Conservation (phyloP, 2,329 filamentous ascomycete genomes). For the Colletotrichum tofieldiae region DNA sequence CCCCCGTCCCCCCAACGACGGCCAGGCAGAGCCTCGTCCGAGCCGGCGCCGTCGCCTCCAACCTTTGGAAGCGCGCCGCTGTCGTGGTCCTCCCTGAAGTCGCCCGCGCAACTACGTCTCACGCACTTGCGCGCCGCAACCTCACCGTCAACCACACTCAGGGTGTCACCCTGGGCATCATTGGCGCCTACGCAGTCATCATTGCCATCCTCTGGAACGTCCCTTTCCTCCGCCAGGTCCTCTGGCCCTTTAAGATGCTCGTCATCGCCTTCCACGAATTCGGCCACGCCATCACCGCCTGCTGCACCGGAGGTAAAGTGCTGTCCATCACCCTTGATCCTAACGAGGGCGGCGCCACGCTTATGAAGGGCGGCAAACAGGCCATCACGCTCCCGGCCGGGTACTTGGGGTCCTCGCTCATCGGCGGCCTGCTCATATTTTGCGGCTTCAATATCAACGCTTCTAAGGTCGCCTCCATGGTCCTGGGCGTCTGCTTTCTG, state of each 20-base stretch:
- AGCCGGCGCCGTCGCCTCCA: slow-evolving; percentile 21
- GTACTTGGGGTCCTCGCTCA: slow-evolving; percentile 83
- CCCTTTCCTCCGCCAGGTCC: slow-evolving; percentile 79
- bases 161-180: slow-evolving; percentile 78
- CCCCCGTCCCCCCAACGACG: slow-evolving; percentile 34
- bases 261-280: slow-evolving; percentile 89
- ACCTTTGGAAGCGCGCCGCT: slow-evolving; percentile 30
- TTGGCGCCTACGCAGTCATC: slow-evolving; percentile 77
- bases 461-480: slow-evolving; percentile 83
- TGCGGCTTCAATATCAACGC: slow-evolving; percentile 87
- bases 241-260: slow-evolving; percentile 91
- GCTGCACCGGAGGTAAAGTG: slow-evolving; percentile 81
- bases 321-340: slow-evolving; percentile 83
- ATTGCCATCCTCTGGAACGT: slow-evolving; percentile 87
- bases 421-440: slow-evolving; percentile 84
- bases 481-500: slow-evolving; percentile 81
- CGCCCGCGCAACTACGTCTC: slow-evolving; percentile 32
- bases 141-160: slow-evolving; percentile 78
- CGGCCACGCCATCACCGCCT: slow-evolving; percentile 80
- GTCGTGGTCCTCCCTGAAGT: slow-evolving; percentile 25
- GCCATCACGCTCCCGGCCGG: slow-evolving; percentile 83
- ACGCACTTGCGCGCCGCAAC: slow-evolving; percentile 63
- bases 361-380: slow-evolving; percentile 80
- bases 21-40: slow-evolving; percentile 35
- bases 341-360: slow-evolving; percentile 81